phyloP scores from a whole-genome alignment of 768 basidiomycete genomes.

The Ephemerocybe angulata region DNA sequence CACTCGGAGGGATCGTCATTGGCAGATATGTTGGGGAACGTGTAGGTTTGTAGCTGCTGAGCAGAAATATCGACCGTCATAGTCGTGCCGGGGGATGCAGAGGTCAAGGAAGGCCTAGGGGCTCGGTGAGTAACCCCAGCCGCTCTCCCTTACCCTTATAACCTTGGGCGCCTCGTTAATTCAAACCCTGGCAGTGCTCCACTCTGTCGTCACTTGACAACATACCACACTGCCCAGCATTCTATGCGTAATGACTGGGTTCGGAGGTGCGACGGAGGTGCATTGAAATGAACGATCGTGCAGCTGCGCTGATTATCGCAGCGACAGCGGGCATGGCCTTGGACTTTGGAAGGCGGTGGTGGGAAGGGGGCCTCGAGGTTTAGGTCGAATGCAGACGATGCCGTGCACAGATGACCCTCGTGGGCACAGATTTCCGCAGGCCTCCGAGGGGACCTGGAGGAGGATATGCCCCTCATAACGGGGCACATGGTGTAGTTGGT shows the following conservation, averaged over 20 bases:
- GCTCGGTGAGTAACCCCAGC: not conserved
- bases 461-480: too few relatives aligned
- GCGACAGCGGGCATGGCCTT: not conserved
- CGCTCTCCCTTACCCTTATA: not conserved
- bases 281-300: not conserved
- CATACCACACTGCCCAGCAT: not conserved
- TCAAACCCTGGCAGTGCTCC: not conserved
- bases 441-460: too few relatives aligned
- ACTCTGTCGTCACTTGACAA: too few relatives aligned
- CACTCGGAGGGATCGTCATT: not conserved
- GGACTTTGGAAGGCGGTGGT: too few relatives aligned
- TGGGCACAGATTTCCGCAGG: too few relatives aligned
- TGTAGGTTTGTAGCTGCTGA: too few relatives aligned
- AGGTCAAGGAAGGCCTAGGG: not conserved
- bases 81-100: not conserved
- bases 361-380: too few relatives aligned
- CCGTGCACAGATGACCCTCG: too few relatives aligned
- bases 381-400: too few relatives aligned
- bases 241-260: not conserved
- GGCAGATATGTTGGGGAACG: not conserved
- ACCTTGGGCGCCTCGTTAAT: not conserved
- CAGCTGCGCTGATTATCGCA: not conserved
- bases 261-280: not conserved
- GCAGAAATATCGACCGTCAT: not conserved
- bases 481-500: slow-evolving; percentile 14